These are phyloP conservation scores for Saccharomycopsis hybrid DNA, from an alignment of 1,139 yeast species.

Conservation along the genomic window DNA sequence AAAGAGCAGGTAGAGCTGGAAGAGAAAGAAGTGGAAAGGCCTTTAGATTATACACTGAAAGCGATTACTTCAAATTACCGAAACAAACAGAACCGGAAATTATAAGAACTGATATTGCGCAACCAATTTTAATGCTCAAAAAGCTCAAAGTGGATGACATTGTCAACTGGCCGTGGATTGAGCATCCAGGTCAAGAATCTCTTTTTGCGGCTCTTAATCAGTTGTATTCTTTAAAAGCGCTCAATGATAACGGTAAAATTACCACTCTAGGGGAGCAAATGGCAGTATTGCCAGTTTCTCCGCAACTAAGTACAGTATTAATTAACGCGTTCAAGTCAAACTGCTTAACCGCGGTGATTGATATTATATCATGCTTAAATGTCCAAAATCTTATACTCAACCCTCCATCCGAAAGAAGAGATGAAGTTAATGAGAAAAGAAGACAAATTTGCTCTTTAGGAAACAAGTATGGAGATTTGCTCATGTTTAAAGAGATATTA, in stretches of 20 bases:
- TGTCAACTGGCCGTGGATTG: constrained; percentile 86
- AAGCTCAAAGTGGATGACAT: constrained; percentile 79
- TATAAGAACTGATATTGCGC: constrained; percentile 74
- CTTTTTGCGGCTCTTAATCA: constrained; percentile 72
- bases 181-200: constrained; percentile 78
- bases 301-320: constrained; percentile 85
- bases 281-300: constrained; percentile 86
- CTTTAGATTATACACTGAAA: constrained; percentile 74
- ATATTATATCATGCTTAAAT: constrained; percentile 86
- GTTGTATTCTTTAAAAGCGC: constrained; percentile 71
- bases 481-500: constrained; percentile 73
- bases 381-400: constrained; percentile 82
- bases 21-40: constrained; percentile 93
- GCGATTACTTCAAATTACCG: constrained; percentile 54
- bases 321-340: constrained; percentile 58
- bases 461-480: constrained; percentile 68
- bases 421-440: constrained; percentile 56
- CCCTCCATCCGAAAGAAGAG: constrained; percentile 75
- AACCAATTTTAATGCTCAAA: constrained; percentile 79
- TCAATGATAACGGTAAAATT: constrained; percentile 68
- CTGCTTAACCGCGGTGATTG: constrained; percentile 64
- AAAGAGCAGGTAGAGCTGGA: constrained; percentile 98
- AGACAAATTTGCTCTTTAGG: constrained; percentile 59
- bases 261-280: constrained; percentile 74
- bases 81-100: constrained; percentile 91